phyloP scores from a whole-genome alignment of 306 rosid genomes.

The Cyamopsis tetragonoloba region DNA sequence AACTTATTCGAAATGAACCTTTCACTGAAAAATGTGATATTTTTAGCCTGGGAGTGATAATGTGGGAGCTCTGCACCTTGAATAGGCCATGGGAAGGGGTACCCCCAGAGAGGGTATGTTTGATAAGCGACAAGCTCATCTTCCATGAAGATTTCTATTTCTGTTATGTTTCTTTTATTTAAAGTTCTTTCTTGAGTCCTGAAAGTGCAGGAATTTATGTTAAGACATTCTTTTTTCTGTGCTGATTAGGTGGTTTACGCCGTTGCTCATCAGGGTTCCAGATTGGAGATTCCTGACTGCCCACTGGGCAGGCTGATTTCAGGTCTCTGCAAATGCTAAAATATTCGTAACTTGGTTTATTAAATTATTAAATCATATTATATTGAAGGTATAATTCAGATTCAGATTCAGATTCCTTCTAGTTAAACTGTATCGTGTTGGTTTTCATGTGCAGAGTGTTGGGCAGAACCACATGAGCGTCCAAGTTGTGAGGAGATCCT shows the following conservation, averaged over 20 bases:
- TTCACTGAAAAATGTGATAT: constrained; percentile 92
- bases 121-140: background rate
- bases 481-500: constrained; percentile 93
- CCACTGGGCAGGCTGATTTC: constrained; percentile 84
- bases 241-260: constrained; percentile 76
- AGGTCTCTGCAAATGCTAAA: constrained; percentile 37
- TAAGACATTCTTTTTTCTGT: constrained; percentile 8
- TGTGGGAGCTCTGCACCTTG: constrained; percentile 97
- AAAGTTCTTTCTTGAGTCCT: background rate
- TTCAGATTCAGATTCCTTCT: background rate
- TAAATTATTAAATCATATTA: background rate
- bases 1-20: constrained; percentile 87
- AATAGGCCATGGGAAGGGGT: constrained; percentile 93
- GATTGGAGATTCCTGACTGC: constrained; percentile 91
- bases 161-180: background rate
- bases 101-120: constrained; percentile 80
- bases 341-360: background rate
- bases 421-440: constrained; percentile 7
- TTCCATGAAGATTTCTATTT: background rate
- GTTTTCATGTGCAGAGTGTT: constrained; percentile 63
- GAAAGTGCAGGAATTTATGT: background rate
- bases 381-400: background rate
- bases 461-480: constrained; percentile 81
- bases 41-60: constrained; percentile 88
- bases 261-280: constrained; percentile 81